Base-by-base conservation (phyloP, 2,329 filamentous ascomycete genomes). In the Pseudogymnoascus sp. region DNA sequence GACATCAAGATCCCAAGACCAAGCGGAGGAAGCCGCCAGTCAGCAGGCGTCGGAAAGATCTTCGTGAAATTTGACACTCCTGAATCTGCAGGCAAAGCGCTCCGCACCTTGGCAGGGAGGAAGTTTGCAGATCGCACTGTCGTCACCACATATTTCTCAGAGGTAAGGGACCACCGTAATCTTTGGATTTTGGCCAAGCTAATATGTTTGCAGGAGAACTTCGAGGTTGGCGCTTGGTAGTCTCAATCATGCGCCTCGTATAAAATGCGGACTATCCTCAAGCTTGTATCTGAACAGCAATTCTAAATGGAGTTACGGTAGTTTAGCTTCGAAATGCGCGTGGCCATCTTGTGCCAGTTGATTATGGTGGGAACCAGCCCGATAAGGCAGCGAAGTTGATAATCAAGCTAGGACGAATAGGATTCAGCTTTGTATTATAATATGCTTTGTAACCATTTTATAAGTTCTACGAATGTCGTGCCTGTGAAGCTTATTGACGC, bases 81-180 rank as follows among this genome's bases (percentile, higher is more conserved):
- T 2, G 90, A 92, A 58, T 85, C 87, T 7, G 90, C 93, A 18
- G 87, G 89, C 65, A 92, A 90, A 70, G 95, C 94, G 6, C 79
- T 99, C 61, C 86, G 88, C 69, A 87, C 91, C n/a, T 79, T 99
- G 68, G 94, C 95, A 30, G 94, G 94, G 54, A 84, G 95, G 66
- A 97, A 97, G 74, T 99, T 99, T 73, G 90, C 92, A 0, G 91
- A 97, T 76, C 85, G 95, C 68, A 99, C 94, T 3, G 95, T 99
- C 28, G 92, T 99, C 11, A 92, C 90, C 2, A 97, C 94, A 3
- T 97, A 94, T 76, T 99, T 97, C 74, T 89, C 92, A 20, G 95
- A 97, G 83, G 89, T 90, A 78, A 74, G 78, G 64, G 59, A 35
- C 20, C 22, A 59, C 20, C 22, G 58, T 37, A 37, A 5, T 36